Evolutionary conservation across 257 asterid genomes (phyloP).

Genomic region (Ligustrum vulgare): DNA sequence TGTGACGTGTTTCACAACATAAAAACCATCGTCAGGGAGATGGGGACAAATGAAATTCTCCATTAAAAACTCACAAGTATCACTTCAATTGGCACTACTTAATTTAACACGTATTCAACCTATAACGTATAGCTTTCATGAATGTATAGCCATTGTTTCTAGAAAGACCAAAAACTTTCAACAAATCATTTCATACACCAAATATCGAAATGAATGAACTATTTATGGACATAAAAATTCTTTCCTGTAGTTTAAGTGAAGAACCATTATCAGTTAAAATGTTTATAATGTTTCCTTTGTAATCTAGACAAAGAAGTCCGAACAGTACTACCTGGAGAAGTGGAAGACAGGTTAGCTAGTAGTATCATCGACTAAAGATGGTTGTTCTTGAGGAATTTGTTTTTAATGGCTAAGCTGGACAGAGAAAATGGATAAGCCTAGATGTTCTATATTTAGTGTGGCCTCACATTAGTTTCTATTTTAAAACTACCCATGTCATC

Average conservation of each 20-base stretch:
- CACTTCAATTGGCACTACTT: background rate
- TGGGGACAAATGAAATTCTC: constrained; percentile 3
- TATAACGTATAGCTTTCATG: constrained; percentile 13
- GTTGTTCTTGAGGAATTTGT: too few relatives aligned
- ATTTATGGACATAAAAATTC: background rate
- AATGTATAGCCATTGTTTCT: background rate
- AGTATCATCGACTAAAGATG: too few relatives aligned
- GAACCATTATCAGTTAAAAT: too few relatives aligned
- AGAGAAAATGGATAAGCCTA: too few relatives aligned
- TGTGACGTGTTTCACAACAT: background rate
- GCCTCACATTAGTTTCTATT: too few relatives aligned
- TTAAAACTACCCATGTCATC: too few relatives aligned
- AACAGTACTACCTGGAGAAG: too few relatives aligned
- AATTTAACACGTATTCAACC: background rate
- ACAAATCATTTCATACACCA: constrained; percentile 4
- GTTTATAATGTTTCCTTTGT: too few relatives aligned
- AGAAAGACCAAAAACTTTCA: constrained; percentile 1
- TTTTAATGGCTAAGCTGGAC: too few relatives aligned
- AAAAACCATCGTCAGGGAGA: constrained; percentile 14
- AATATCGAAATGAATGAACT: background rate
- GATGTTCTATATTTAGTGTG: too few relatives aligned
- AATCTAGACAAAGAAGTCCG: too few relatives aligned
- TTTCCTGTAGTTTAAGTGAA: background rate
- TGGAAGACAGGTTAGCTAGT: too few relatives aligned
- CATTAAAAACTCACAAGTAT: background rate